phyloP scores from a whole-genome alignment of 2,329 filamentous ascomycete species.

The Diaporthe longicolla region DNA sequence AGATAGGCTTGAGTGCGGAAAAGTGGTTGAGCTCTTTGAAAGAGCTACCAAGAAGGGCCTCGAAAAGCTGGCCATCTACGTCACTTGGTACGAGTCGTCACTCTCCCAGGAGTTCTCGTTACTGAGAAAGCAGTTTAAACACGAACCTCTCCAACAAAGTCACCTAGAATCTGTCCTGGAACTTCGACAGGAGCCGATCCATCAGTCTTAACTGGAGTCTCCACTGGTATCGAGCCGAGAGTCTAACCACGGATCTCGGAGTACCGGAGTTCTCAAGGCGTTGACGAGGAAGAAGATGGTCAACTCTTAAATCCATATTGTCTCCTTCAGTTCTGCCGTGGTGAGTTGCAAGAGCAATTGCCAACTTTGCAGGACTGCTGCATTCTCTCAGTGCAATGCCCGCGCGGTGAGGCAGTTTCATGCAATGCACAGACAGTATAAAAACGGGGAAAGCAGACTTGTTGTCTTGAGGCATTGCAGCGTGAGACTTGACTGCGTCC shows the following conservation, averaged over 20 bases:
- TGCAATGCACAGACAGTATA: background rate
- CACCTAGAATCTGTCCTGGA: too few relatives aligned
- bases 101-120: background rate
- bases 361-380: too few relatives aligned
- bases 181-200: too few relatives aligned
- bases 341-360: too few relatives aligned
- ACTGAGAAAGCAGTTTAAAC: too few relatives aligned
- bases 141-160: too few relatives aligned
- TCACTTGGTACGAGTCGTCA: background rate
- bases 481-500: background rate
- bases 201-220: too few relatives aligned
- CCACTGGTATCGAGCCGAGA: too few relatives aligned
- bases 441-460: background rate
- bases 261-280: background rate
- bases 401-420: background rate
- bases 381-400: background rate
- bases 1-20: background rate
- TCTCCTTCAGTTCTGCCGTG: background rate
- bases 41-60: conserved; percentile 43
- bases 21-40: conserved; percentile 42
- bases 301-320: background rate
- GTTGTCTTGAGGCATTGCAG: background rate
- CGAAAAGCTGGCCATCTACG: background rate
- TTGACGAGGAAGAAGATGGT: background rate
- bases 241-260: background rate